Conservation (phyloP, 2,329 filamentous ascomycete genomes). For the Neonectria sp. region DNA sequence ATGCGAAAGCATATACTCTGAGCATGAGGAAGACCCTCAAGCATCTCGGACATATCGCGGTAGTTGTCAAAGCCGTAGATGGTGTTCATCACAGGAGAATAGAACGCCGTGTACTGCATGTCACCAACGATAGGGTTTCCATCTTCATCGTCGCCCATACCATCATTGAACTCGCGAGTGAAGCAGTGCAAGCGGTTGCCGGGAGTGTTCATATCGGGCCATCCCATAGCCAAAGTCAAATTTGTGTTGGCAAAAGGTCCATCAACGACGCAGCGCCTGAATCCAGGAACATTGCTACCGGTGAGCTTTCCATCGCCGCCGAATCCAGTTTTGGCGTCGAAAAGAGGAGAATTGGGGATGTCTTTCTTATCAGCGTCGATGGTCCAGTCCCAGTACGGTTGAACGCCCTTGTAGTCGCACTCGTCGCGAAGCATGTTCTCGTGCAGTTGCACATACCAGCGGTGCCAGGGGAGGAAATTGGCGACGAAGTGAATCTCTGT, state of each 20-base stretch:
- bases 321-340: conserved; percentile 8
- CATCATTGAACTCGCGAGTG: conserved; percentile 2
- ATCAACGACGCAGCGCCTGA: conserved; percentile 6
- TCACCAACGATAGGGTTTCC: not conserved
- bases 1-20: not conserved
- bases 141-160: not conserved
- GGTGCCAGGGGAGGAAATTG: conserved; percentile 14
- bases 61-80: not conserved
- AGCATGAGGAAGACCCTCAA: not conserved
- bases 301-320: conserved; percentile 5
- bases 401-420: conserved; percentile 13
- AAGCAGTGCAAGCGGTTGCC: conserved; percentile 1
- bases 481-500: conserved; percentile 2
- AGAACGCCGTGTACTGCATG: not conserved
- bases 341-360: conserved; percentile 4
- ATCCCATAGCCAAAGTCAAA: conserved; percentile 1
- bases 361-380: not conserved
- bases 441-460: conserved; percentile 11
- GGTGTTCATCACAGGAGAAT: not conserved
- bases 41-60: not conserved
- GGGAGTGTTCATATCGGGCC: not conserved
- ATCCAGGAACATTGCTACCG: not conserved
- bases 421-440: conserved; percentile 13
- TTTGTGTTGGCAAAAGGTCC: conserved; percentile 13
- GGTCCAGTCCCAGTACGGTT: conserved; percentile 18